Base-by-base conservation (phyloP, 306 rosid species). In the Oxytropis ochrocephala region DNA sequence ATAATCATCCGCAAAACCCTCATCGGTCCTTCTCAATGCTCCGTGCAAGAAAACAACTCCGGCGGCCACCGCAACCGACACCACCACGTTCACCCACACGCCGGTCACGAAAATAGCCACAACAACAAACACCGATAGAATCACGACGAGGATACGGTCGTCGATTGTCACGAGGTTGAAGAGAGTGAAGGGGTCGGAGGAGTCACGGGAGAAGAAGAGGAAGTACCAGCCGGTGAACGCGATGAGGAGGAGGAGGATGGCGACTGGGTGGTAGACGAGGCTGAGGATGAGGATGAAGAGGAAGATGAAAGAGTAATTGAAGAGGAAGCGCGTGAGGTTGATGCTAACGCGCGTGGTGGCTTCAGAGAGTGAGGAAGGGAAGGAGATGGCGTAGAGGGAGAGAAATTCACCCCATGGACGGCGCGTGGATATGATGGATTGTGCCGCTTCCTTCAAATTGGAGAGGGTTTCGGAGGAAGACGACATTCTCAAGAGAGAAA, bases 341-440 rank as follows among this genome's bases (percentile, higher is more conserved):
- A 79, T 79, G 51, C 78, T 11, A 36, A 87, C 35, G 57, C 93
- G 91, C 64, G 82, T 56, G 29, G 91, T 63, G 30, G 73, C 76
- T 14, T 83, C 86, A 2, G 89, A 83, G 70, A 83, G 2, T 0
- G 83, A 77, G 43, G 77, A 18, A 0, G 96, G 96, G 60, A 89
- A 74, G 66, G 76, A 51, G 9, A 89, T 52, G 1, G 85, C 53
- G 24, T 85, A 69, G 47, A 70, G 72, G 67, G 79, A 73, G 2
- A 85, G 39, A 54, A 87, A 70, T 1, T 81, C 86, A 0, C 50
- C 19, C 92, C 91, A 89, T 0, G 96, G 89, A 0, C 88, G 93
- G 30, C 84, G 86, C 41, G 82, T 64, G 43, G 88, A 48, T 49
- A 75, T 60, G 11, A 83, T 71, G 0, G 82, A 55, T 51, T 75